Evolutionary conservation across 257 asterid species (phyloP).

Genomic region (Ocimum tenuiflorum): DNA sequence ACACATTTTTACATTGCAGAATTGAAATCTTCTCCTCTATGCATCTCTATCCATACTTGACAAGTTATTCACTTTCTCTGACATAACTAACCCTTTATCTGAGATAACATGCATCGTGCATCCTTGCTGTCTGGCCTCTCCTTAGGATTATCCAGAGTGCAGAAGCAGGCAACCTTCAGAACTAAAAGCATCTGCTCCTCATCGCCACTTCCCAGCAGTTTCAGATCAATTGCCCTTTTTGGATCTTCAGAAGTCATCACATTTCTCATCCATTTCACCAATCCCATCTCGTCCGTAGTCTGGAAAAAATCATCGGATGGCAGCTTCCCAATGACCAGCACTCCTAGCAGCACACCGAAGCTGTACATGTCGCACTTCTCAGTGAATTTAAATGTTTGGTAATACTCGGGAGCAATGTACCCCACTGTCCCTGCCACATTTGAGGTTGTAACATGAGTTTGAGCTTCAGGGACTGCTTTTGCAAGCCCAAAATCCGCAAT

Average conservation of each 20-base stretch:
- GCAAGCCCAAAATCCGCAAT: slow-evolving; percentile 92
- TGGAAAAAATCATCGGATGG: slow-evolving; percentile 82
- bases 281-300: slow-evolving; percentile 57
- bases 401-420: slow-evolving; percentile 87
- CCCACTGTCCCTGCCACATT: slow-evolving; percentile 88
- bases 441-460: slow-evolving; percentile 67
- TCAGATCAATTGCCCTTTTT: slow-evolving; percentile 56
- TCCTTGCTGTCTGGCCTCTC: slow-evolving; percentile 91
- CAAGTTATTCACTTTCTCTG: slow-evolving; percentile 9
- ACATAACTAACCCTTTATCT: slow-evolving; percentile 44
- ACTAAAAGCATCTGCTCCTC: slow-evolving; percentile 92
- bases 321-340: slow-evolving; percentile 58
- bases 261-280: slow-evolving; percentile 86
- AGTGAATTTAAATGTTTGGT: slow-evolving; percentile 80
- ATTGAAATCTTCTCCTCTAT: slow-evolving; percentile 6
- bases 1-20: slow-evolving; percentile 14
- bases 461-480: slow-evolving; percentile 66
- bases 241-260: slow-evolving; percentile 76
- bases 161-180: slow-evolving; percentile 85
- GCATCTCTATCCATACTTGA: slow-evolving; percentile 9
- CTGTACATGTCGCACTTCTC: slow-evolving; percentile 88
- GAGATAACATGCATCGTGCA: slow-evolving; percentile 71
- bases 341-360: slow-evolving; percentile 68
- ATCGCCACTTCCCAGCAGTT: slow-evolving; percentile 55
- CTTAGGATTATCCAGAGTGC: slow-evolving; percentile 71